A percentile compares a stretch with the other conserved stretches of the same genome.
phyloP scores from a whole-genome alignment of 768 basidiomycete genomes.

The Russula abietina region DNA sequence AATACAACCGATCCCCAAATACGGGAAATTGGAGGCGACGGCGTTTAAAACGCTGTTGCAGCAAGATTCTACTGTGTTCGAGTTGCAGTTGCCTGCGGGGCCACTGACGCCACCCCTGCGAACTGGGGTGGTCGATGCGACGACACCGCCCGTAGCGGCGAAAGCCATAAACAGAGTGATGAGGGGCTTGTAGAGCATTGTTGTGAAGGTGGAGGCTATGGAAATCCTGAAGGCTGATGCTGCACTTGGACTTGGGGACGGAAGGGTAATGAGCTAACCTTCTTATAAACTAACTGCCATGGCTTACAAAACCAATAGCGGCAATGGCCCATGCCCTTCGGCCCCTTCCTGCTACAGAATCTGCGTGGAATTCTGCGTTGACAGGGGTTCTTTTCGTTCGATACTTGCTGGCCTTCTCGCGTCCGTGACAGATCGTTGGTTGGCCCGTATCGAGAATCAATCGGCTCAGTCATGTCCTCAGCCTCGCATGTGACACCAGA shows the following conservation, averaged over 20 bases:
- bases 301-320: background rate
- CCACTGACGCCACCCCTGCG: slow-evolving; percentile 3
- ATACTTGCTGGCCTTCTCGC: background rate
- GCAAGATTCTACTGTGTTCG: too few species aligned
- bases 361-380: slow-evolving; percentile 8
- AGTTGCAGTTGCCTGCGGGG: background rate
- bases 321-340: background rate
- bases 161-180: slow-evolving; percentile 1
- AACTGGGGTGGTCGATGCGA: too few species aligned
- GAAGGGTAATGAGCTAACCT: background rate
- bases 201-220: background rate
- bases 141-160: too few species aligned
- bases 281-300: slow-evolving; percentile 6
- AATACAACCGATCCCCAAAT: too few species aligned
- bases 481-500: background rate
- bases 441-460: background rate
- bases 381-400: background rate
- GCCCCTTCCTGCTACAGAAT: background rate
- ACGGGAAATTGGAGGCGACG: too few species aligned
- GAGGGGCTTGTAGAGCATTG: slow-evolving; percentile 8
- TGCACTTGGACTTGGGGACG: slow-evolving; percentile 4
- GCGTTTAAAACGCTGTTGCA: too few species aligned
- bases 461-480: background rate
- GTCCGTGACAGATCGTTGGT: background rate
- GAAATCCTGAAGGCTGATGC: slow-evolving; percentile 7